Conservation (phyloP, 345 rosid species). For the Populus davidiana region DNA sequence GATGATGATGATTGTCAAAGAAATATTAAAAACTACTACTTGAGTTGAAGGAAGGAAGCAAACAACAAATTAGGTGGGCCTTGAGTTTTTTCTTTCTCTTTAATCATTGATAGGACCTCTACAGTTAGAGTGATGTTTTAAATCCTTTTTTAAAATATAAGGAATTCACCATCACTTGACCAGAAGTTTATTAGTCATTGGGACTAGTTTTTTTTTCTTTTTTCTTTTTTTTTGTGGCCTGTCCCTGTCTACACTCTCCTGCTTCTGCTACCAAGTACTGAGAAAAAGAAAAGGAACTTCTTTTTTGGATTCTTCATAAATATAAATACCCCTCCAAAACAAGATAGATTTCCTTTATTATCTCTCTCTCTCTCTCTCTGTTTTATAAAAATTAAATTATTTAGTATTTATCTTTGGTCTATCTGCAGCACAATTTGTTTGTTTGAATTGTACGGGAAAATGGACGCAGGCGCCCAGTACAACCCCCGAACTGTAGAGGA, state of each 20-base stretch:
- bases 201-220: background rate
- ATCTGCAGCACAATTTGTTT: background rate
- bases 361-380: background rate
- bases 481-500: conserved; percentile 72
- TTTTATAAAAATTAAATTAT: background rate
- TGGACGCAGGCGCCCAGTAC: conserved; percentile 63
- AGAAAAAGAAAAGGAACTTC: background rate
- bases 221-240: background rate
- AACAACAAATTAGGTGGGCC: too few species aligned
- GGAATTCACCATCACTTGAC: too few species aligned
- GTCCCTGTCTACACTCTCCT: background rate
- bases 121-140: too few species aligned
- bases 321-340: background rate
- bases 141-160: too few species aligned
- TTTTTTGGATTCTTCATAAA: background rate
- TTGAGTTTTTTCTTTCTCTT: too few species aligned
- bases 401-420: background rate
- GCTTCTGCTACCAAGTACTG: conserved; percentile 1
- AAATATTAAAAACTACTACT: too few species aligned
- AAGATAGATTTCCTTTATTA: conserved; percentile 1
- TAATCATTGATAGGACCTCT: too few species aligned
- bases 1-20: too few species aligned
- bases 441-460: conserved; percentile 23
- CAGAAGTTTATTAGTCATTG: background rate
- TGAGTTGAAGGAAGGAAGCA: too few species aligned